Evolutionary conservation across 2,329 filamentous ascomycete genomes (phyloP).

Genomic region (Cladosporium sp.): DNA sequence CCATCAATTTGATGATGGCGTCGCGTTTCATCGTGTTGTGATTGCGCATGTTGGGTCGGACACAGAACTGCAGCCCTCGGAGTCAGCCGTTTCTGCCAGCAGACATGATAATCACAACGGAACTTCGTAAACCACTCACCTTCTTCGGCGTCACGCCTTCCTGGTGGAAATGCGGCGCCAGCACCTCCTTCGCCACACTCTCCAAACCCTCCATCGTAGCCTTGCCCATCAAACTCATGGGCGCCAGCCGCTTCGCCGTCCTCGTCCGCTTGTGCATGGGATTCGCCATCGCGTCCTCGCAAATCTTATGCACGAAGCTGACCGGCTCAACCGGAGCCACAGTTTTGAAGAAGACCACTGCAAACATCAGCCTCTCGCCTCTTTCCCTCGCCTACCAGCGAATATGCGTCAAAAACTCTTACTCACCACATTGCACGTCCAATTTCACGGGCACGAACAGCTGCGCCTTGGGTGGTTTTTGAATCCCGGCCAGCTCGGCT

Average conservation of each 20-base stretch:
- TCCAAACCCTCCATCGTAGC: conserved; percentile 66
- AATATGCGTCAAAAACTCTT: neutral
- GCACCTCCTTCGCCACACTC: conserved; percentile 59
- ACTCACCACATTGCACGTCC: conserved; percentile 53
- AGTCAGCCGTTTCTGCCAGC: neutral
- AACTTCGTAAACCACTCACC: conserved; percentile 39
- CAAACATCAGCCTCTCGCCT: neutral
- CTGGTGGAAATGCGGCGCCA: conserved; percentile 60
- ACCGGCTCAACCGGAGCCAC: conserved; percentile 56
- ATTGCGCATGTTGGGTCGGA: conserved; percentile 72
- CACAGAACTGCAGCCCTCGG: conserved; percentile 62
- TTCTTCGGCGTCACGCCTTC: conserved; percentile 47
- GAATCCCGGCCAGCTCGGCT: conserved; percentile 65
- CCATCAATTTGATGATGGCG: conserved; percentile 67
- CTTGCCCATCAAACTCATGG: conserved; percentile 57
- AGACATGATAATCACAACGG: neutral
- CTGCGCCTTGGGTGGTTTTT: conserved; percentile 44
- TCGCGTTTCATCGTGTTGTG: conserved; percentile 66
- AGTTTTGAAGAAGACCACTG: conserved; percentile 58
- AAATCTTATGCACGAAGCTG: conserved; percentile 55
- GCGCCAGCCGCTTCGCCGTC: conserved; percentile 58
- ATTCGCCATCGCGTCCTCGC: conserved; percentile 51
- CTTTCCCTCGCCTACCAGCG: neutral
- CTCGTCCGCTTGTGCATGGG: conserved; percentile 51
- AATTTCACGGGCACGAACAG: conserved; percentile 52